A percentile compares a stretch with the other conserved stretches of the same genome.
Conservation (phyloP, 441 rosid genomes). For the Gossypium trilobum region DNA sequence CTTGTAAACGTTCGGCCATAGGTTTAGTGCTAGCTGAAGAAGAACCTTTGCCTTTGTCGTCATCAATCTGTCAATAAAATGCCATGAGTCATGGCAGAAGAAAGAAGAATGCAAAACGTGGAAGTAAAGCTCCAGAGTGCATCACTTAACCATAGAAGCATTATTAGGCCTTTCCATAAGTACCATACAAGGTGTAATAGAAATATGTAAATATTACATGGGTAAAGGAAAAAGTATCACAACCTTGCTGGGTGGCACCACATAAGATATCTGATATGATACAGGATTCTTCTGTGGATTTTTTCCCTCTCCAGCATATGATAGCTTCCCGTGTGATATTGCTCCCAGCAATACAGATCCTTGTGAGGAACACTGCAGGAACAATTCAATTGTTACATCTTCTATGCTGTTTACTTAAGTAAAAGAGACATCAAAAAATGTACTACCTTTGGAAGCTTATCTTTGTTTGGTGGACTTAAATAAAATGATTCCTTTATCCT, state of each 20-base stretch:
- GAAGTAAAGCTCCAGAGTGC: background rate
- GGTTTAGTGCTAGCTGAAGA: constrained; percentile 43
- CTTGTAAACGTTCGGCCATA: constrained; percentile 64
- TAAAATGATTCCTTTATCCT: constrained; percentile 83
- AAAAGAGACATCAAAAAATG: constrained; percentile 10
- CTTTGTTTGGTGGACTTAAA: constrained; percentile 73
- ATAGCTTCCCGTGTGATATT: constrained; percentile 66
- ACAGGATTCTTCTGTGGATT: constrained; percentile 61
- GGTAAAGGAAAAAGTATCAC: constrained; percentile 8
- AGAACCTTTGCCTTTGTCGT: constrained; percentile 59
- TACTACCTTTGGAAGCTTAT: constrained; percentile 83
- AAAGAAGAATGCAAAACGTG: background rate
- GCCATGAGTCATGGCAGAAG: constrained; percentile 9
- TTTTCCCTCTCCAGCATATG: constrained; percentile 39
- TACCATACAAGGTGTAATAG: background rate
- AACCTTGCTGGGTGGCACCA: constrained; percentile 92
- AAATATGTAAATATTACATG: background rate
- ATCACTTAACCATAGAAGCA: constrained; percentile 8
- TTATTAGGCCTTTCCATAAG: background rate
- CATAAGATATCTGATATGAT: constrained; percentile 52
- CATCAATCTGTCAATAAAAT: constrained; percentile 48
- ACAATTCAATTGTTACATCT: constrained; percentile 4
- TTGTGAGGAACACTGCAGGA: constrained; percentile 64
- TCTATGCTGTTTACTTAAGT: background rate
- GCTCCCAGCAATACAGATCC: constrained; percentile 79